Percentiles rank a stretch among this genome's conserved stretches.
Conservation (phyloP, 345 rosid species). For the Rhodomyrtus tomentosa region DNA sequence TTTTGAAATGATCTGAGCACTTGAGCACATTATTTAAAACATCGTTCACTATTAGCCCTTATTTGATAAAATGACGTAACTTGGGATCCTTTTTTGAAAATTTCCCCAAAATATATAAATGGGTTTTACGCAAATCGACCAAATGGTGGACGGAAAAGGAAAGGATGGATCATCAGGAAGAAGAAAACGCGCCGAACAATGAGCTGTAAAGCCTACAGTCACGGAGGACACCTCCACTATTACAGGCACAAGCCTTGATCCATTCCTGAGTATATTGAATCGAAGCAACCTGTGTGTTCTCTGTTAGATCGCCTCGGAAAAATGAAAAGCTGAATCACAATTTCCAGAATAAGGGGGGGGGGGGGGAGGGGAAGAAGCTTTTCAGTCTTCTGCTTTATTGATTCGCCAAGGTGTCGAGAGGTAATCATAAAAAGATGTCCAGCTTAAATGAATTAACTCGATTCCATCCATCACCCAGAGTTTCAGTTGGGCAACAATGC, state of each 20-base stretch:
- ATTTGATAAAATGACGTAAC: too few relatives aligned
- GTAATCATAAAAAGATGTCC: not conserved
- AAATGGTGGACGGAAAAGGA: not conserved
- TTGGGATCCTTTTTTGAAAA: too few relatives aligned
- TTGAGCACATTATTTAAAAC: too few relatives aligned
- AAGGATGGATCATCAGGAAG: not conserved
- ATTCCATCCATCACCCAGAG: not conserved
- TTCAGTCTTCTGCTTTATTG: not conserved
- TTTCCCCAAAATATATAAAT: too few relatives aligned
- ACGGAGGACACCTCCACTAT: not conserved
- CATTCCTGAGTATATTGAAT: not conserved
- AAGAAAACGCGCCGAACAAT: not conserved
- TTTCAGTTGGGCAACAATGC: not conserved
- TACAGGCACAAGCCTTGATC: not conserved
- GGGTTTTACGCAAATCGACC: not conserved
- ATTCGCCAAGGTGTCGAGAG: not conserved
- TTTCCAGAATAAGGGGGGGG: too few relatives aligned
- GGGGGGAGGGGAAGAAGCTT: too few relatives aligned
- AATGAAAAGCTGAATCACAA: not conserved
- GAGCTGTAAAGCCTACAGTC: not conserved
- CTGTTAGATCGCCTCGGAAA: not conserved
- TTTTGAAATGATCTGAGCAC: too few relatives aligned
- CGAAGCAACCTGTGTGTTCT: not conserved
- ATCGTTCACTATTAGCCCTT: too few relatives aligned
- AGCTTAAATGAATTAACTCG: not conserved